Base-by-base conservation (phyloP, 23 red algal genomes). In the Chondrus crispus region DNA sequence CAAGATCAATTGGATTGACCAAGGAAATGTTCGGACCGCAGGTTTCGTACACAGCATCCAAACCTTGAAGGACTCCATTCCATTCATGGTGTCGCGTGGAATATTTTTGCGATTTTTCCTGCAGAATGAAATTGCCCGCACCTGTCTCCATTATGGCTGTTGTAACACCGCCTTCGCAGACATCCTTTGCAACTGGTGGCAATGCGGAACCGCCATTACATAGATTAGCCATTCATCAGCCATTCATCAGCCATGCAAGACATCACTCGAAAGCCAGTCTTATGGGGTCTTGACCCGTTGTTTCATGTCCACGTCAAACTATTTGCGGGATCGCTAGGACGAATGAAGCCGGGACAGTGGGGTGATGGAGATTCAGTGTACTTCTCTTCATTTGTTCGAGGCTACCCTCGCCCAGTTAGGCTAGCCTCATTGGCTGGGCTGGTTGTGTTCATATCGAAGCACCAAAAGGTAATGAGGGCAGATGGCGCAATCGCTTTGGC, bases 381-480 rank as follows among this genome's bases (percentile, higher is more conserved):
- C 54, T 90, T 90, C 30, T 90, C 57, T 40, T 40, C 51, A 26
- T 90, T 58, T 69, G 52, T 69, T 26, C 68, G 47, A 4, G 22
- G 60, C 14, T 41, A 46, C 8, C 44, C 87, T 32, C 87, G 87
- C 2, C 87, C 87, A 11, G 47, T 90, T 90, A 69, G 87, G 41
- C 53, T 90, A 47, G 87, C 80, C 35, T 44, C 42, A 40, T 68
- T 90, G 46, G 51, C 87, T 3, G 87, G 87, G 39, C 64, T 90
- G 22, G 48, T 90, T 50, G 87, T 90, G 46, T 81, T 35, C 55
- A n/a, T 81, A 41, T 46, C 70, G 30, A 49, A 68, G 32, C 72
- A 90, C 70, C 68, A 46, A 53, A 90, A 90, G 72, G 87, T 90
- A 80, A 38, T 69, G n/a, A n/a, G n/a, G n/a, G n/a, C n/a, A n/a